Evolutionary conservation across 176 grass and related monocot genomes (phyloP), one percentile per base, ranked within the genome.

Genomic region (Guadua angustifolia): DNA sequence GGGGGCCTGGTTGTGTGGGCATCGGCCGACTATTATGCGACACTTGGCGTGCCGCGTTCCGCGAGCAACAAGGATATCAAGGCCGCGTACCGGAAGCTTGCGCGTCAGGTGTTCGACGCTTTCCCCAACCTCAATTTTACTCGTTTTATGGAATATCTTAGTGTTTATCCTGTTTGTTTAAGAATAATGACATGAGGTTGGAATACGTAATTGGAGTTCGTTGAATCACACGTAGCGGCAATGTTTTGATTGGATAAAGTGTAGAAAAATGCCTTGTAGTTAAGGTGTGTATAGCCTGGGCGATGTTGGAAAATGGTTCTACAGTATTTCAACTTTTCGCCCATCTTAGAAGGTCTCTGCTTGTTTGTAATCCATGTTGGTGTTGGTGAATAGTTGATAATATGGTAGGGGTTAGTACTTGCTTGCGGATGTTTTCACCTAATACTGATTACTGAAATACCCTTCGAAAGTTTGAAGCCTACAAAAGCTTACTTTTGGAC

Each of bases 61-160:
- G 96, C 96, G 21, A 86, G 78, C 78, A 86, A 65, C 81, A 99
- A 95, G 61, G 96, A 94, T 83, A 95, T 99, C 89, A 99, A 99
- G 88, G 73, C 93, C 25, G 96, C 96, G 3, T 99, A 99, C 81
- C 85, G 96, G 58, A 95, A 86, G 84, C 91, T 95, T 79, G 96
- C 96, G 33, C 96, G 96, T 62, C 93, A 99, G 96, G 96, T 99
- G 56, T 46, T 93, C 78, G 88, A 79, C 68, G 39, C 50, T 79
- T 79, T 59, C 59, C 58, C 29, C 79, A 79, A 5, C 73, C 36
- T 52, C 56, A 26, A 15, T 21, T 55, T 71, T 74, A 45, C 17
- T 67, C 24, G 17, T 57, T 26, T 64, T 18, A 64, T 85, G 11
- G 66, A 6, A 24, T 52, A 10, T 16, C 53, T 1, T 67, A 51